Conservation (phyloP, 2,329 filamentous ascomycete species). For the Thielaviopsis musarum region DNA sequence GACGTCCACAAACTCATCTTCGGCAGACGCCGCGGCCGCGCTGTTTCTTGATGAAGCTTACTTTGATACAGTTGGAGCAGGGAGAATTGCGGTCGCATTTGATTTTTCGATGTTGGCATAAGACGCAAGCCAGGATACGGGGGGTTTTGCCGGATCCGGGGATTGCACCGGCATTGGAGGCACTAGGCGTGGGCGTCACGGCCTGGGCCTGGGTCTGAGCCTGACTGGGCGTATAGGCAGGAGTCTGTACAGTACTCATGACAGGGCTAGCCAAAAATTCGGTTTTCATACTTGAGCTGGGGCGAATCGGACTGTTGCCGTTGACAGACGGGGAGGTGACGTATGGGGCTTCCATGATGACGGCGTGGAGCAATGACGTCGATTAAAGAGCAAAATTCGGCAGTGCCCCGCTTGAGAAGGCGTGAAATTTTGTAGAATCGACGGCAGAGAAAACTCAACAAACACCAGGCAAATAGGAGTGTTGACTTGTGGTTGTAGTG, state of each 20-base stretch:
- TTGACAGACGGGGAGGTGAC: slow-evolving; percentile 1
- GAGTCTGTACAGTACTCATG: slow-evolving; percentile 4
- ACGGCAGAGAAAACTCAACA: too few relatives aligned
- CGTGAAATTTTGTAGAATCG: neutral
- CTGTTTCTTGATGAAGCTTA: slow-evolving; percentile 16
- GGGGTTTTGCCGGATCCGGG: slow-evolving; percentile 23
- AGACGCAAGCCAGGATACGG: slow-evolving; percentile 35
- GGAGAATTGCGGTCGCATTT: slow-evolving; percentile 43
- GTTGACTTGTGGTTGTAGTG: neutral
- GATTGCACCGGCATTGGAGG: slow-evolving; percentile 8
- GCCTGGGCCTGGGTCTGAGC: neutral
- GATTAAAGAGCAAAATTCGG: neutral
- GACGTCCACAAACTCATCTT: neutral
- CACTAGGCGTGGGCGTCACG: slow-evolving; percentile 1
- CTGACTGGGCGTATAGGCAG: slow-evolving; percentile 5
- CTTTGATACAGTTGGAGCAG: slow-evolving; percentile 44
- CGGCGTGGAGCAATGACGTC: neutral
- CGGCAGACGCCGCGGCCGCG: neutral
- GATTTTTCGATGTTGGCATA: slow-evolving; percentile 46
- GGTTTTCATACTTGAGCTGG: slow-evolving; percentile 1
- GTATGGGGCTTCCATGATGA: neutral
- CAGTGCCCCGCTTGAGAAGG: neutral
- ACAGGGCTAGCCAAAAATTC: slow-evolving; percentile 5
- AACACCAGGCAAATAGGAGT: too few relatives aligned
- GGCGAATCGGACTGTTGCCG: slow-evolving; percentile 2